Evolutionary conservation across 257 asterid species (phyloP), one percentile per base, ranked within the genome.

Genomic region (Forsythia suspensa): DNA sequence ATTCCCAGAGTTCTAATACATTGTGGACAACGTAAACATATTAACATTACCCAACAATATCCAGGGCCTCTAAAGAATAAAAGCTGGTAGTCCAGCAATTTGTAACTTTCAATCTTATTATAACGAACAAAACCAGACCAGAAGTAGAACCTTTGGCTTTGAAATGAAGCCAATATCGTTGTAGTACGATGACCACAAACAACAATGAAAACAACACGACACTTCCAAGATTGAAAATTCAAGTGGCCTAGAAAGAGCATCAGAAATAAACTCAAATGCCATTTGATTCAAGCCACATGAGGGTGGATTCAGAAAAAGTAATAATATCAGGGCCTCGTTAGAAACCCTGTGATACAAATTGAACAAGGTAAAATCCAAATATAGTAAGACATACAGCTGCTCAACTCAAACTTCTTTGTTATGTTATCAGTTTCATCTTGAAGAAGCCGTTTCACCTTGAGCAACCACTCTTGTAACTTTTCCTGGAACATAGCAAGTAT

Each of bases 381-480:
- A 61, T 46, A 39, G 29, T 12, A 39, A 72, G 77, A 77, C 97
- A 81, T 95, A 93, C 99, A 74, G 82, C 82, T 85, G 88, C 81
- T 78, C 80, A 94, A 82, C 76, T 86, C 92, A 67, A 94, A 86
- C 71, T 88, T 87, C 81, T 87, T 88, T 71, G 70, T 46, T 46
- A 20, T 76, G 15, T 86, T 85, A 21, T 84, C 91, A 79, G 83
- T 76, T 83, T 87, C 94, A 13, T 91, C 97, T 85, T 89, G 92
- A 83, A 96, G 94, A 74, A 77, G 41, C 72, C 85, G 86, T 86
- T 89, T 90, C 81, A 83, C 83, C 87, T 74, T 90, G 79, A 87
- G 79, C 82, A 96, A 86, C 96, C 91, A 94, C 39, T 93, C 97
- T 71, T 94, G 96, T 77, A 96, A 83, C 83, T 91, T 96, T 82